Base-by-base conservation (phyloP, 202 grass and related monocot genomes). In the Setaria italica region DNA sequence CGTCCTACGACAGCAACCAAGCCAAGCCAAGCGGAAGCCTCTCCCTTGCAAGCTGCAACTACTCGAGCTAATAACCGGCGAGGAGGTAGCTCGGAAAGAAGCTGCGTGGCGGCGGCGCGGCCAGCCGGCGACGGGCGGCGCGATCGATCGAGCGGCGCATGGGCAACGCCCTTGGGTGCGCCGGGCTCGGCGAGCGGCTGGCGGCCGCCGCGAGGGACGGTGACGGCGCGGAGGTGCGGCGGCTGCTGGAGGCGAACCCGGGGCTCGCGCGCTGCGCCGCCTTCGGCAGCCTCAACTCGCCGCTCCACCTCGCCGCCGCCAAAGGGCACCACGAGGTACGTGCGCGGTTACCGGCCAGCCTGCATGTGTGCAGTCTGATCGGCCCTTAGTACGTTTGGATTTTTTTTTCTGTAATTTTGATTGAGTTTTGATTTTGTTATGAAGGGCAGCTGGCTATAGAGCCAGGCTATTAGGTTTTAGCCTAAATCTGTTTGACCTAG, bases 161-260 rank as follows among this genome's bases (percentile, higher is more conserved):
- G 96, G 96, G 96, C 41, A 98, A 98, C 77, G 87, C 90, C 4
- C 80, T 98, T 79, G 88, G 89, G 2, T 98, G 96, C 84, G 89
- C 82, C 0, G 93, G 87, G 6, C 67, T 90, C 5, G 96, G 96
- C 16, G 93, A 95, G 91, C 70, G 91, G 70, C 82, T 98, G 70
- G 86, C 90, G 43, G 81, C 96, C 17, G 96, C 93, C 35, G 90
- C 96, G 14, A 73, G 82, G 75, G 93, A 98, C 77, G 96, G 96
- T 60, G 93, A 98, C 79, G 63, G 68, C 35, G 75, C 81, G 55
- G 91, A 81, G 84, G 93, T 66, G 42, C 90, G 84, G 6, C 86
- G 88, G 82, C 88, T 98, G 64, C 67, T 98, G 83, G 78, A 80
- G 77, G 50, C 70, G 17, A 89, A 95, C 79, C 75, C 89, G 1